Percentiles rank a stretch among this genome's conserved stretches.
These are phyloP conservation scores for Cladophialophora immunda DNA, from an alignment of 2,329 filamentous ascomycete genomes.

Conservation along the genomic window DNA sequence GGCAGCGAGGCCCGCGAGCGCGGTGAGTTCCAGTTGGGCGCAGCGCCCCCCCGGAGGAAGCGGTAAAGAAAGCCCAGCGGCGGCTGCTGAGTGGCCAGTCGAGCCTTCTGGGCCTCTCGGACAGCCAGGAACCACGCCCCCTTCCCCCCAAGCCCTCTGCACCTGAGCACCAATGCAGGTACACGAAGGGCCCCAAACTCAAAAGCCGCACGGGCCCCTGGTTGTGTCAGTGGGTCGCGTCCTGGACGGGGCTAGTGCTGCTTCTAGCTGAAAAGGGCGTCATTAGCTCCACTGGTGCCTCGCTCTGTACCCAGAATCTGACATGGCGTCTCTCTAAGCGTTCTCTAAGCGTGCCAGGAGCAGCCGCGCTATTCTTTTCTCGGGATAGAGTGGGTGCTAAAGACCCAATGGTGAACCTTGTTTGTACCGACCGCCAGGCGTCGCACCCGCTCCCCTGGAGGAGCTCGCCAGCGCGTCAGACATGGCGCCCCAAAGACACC, in stretches of 20 bases:
- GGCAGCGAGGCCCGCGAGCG: conserved; percentile 15
- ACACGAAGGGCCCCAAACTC: conserved; percentile 18
- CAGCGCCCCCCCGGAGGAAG: conserved; percentile 7
- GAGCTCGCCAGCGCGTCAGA: conserved; percentile 25
- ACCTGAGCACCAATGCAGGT: conserved; percentile 18
- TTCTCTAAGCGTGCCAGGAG: not conserved
- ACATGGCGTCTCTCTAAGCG: conserved; percentile 5
- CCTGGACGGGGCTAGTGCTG: conserved; percentile 11
- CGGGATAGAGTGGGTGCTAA: not conserved
- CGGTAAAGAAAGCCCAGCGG: conserved; percentile 18
- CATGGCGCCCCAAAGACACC: conserved; percentile 27
- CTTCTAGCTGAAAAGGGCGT: conserved; percentile 8
- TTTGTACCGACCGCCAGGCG: conserved; percentile 20
- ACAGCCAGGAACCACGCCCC: conserved; percentile 2
- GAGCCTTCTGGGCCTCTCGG: conserved; percentile 10
- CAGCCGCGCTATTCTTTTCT: not conserved
- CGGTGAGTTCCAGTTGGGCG: conserved; percentile 15
- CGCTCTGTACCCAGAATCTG: conserved; percentile 1
- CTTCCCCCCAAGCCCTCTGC: not conserved
- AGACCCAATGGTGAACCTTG: conserved; percentile 23
- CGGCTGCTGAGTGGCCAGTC: conserved; percentile 16
- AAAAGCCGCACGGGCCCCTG: conserved; percentile 20
- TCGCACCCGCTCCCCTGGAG: conserved; percentile 10
- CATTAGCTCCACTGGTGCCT: not conserved
- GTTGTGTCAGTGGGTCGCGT: conserved; percentile 10